phyloP scores from a whole-genome alignment of 352 stramenopile genomes.

The Pythium aquatile region DNA sequence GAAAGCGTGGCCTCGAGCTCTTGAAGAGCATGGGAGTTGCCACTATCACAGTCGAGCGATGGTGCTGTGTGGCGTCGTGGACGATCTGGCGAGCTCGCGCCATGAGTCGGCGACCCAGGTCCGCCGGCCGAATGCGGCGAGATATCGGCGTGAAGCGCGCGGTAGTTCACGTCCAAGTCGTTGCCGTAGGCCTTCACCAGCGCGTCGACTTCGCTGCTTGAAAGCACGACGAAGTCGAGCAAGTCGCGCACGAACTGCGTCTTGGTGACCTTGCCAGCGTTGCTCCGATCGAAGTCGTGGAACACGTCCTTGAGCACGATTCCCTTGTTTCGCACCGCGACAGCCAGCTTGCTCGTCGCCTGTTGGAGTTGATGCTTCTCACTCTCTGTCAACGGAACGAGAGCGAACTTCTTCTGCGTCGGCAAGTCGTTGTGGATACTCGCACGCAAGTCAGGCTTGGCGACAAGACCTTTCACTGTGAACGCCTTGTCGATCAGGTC shows the following conservation, averaged over 20 bases:
- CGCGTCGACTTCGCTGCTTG: slow-evolving; percentile 47
- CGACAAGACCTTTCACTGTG: slow-evolving; percentile 72
- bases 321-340: slow-evolving; percentile 71
- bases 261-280: slow-evolving; percentile 81
- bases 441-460: slow-evolving; percentile 43
- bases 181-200: slow-evolving; percentile 73
- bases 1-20: slow-evolving; percentile 60
- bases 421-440: slow-evolving; percentile 37
- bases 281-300: slow-evolving; percentile 82
- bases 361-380: slow-evolving; percentile 37
- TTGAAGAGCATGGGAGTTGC: slow-evolving; percentile 31
- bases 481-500: slow-evolving; percentile 85
- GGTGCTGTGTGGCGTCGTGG: slow-evolving; percentile 43
- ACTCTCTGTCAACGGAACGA: slow-evolving; percentile 26
- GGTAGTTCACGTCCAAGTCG: slow-evolving; percentile 77
- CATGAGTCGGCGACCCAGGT: slow-evolving; percentile 26
- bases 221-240: slow-evolving; percentile 58
- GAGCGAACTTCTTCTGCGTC: slow-evolving; percentile 35
- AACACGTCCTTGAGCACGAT: slow-evolving; percentile 89
- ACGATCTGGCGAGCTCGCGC: slow-evolving; percentile 50
- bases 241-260: slow-evolving; percentile 76
- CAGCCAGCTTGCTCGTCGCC: slow-evolving; percentile 57
- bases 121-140: slow-evolving; percentile 33
- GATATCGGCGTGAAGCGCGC: slow-evolving; percentile 70
- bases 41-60: slow-evolving; percentile 5